Evolutionary conservation across 768 basidiomycete species (phyloP), one percentile per base, ranked within the genome.

Genomic region (Inosperma sp.): DNA sequence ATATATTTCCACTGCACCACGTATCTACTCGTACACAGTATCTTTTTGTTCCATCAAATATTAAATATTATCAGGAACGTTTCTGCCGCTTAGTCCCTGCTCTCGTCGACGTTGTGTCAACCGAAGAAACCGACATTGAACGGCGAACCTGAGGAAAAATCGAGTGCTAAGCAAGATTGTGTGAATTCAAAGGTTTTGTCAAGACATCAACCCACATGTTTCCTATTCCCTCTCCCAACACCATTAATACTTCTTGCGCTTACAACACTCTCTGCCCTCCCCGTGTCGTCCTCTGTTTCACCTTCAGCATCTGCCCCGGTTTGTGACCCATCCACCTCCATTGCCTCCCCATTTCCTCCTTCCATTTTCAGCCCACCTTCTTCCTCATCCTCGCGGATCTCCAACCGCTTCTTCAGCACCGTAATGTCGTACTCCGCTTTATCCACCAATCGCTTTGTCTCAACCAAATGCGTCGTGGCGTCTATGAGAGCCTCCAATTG

Each of bases 361-460:
- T n/a, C n/a, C n/a, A n/a, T n/a, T n/a, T n/a, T n/a, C n/a, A n/a
- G n/a, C 64, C 66, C 61, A 58, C 72, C 66, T 19, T 61, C 67
- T 16, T 55, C 66, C 19, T 68, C 73, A 19, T 55, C 68, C 16
- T 71, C 70, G 46, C 73, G 69, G 61, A 79, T 68, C 19, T 78
- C 80, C 10, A 86, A 61, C 31, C 84, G 80, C 47, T 76, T 78
- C 61, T 80, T 84, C 54, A 86, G 59, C 2, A 89, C 78, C 51
- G 83, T 70, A 27, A 93, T 83, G 58, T 98, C 95, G 61, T 88
- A 85, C 16, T 95, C 92, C 3, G 86, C 78, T 63, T 85, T 81
- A 64, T 98, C 95, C 33, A 90, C 80, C 10, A 82, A 72, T 58
- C 88, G 85, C 75, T 97, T 98, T 56, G 83, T 85, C 60, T 97